These are phyloP conservation scores for Cantharellus cinnabarinus DNA, from an alignment of 768 basidiomycete genomes.

Conservation along the genomic window DNA sequence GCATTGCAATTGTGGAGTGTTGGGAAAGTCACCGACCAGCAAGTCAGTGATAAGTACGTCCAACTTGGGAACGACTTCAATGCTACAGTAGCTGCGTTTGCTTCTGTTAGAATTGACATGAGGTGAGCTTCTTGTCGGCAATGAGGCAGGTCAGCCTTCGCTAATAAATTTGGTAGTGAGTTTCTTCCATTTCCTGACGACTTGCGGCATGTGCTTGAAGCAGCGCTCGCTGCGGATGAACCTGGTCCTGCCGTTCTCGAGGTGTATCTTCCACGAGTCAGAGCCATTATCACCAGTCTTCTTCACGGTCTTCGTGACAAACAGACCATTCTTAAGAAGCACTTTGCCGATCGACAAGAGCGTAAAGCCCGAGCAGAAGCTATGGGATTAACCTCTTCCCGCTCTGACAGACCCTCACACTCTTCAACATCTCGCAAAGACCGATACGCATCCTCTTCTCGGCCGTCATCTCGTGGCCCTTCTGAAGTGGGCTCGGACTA, in stretches of 20 bases:
- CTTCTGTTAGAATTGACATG: constrained; percentile 72
- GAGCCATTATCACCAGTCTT: constrained; percentile 81
- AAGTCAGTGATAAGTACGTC: constrained; percentile 95
- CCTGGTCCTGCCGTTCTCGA: constrained; percentile 72
- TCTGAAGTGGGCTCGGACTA: background rate
- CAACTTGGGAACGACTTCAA: constrained; percentile 95
- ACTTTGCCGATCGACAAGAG: constrained; percentile 32
- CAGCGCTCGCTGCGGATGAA: constrained; percentile 67
- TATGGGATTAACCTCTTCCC: background rate
- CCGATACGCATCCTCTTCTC: background rate
- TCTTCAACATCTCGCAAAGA: background rate
- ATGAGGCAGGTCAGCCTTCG: background rate
- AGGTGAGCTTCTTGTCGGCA: constrained; percentile 30
- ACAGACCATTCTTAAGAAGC: constrained; percentile 69
- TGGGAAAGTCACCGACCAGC: constrained; percentile 43
- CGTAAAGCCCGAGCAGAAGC: constrained; percentile 3
- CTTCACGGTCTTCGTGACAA: constrained; percentile 83
- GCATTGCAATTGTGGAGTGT: constrained; percentile 71
- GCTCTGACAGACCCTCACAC: background rate
- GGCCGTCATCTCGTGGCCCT: background rate
- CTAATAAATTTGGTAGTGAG: constrained; percentile 33
- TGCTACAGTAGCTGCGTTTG: constrained; percentile 75
- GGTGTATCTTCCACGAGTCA: constrained; percentile 73
- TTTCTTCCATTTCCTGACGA: constrained; percentile 75
- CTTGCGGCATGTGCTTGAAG: constrained; percentile 72